Percentiles rank a stretch among this genome's conserved stretches.
phyloP scores from a whole-genome alignment of 2,329 filamentous ascomycete genomes.

The Penicillium hordei region DNA sequence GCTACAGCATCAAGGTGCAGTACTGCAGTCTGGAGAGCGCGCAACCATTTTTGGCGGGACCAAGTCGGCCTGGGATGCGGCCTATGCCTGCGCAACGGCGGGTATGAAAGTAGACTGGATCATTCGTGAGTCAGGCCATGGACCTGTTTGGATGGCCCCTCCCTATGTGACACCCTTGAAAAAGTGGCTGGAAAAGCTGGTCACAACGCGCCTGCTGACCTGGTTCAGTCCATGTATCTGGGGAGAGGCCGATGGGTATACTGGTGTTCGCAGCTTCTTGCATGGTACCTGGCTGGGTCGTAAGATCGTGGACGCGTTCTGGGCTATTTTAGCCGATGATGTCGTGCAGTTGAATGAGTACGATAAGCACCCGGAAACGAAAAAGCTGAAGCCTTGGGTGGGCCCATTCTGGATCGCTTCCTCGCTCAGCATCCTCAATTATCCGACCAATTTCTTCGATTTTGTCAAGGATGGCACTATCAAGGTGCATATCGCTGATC shows the following conservation, averaged over 20 bases:
- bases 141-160: slow-evolving; percentile 42
- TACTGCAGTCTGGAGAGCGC: slow-evolving; percentile 34
- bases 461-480: slow-evolving; percentile 56
- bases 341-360: slow-evolving; percentile 50
- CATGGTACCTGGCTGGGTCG: slow-evolving; percentile 55
- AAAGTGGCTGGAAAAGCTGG: slow-evolving; percentile 66
- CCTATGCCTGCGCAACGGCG: slow-evolving; percentile 56
- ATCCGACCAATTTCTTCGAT: slow-evolving; percentile 57
- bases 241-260: slow-evolving; percentile 62
- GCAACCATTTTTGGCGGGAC: slow-evolving; percentile 58
- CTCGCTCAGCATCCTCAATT: slow-evolving; percentile 62
- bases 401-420: slow-evolving; percentile 55
- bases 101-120: slow-evolving; percentile 51
- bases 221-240: slow-evolving; percentile 76
- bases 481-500: slow-evolving; percentile 56
- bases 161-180: slow-evolving; percentile 66
- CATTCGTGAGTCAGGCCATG: slow-evolving; percentile 44
- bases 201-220: slow-evolving; percentile 65
- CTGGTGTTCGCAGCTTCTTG: slow-evolving; percentile 46
- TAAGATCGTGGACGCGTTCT: slow-evolving; percentile 53
- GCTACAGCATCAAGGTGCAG: slow-evolving; percentile 34
- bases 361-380: slow-evolving; percentile 46
- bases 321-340: slow-evolving; percentile 52
- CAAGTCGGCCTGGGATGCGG: slow-evolving; percentile 65
- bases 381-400: slow-evolving; percentile 49